Conservation (phyloP, 2,329 filamentous ascomycete species). For the Gnomoniopsis smithogilvyi region DNA sequence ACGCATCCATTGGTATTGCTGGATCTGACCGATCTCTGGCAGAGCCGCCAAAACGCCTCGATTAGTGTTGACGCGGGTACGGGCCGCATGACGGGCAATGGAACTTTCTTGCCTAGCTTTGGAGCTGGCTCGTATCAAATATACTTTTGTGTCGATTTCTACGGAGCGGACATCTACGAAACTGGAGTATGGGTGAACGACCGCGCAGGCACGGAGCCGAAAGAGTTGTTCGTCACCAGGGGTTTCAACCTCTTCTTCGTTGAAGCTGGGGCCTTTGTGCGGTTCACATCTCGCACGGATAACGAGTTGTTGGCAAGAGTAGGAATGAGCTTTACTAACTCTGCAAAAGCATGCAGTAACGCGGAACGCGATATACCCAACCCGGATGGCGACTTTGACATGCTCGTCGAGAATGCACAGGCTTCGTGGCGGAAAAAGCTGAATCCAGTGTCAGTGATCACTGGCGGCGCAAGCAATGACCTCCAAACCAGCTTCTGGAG, state of each 20-base stretch:
- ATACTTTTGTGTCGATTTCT: conserved; percentile 61
- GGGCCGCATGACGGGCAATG: conserved; percentile 54
- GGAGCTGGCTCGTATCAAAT: conserved; percentile 56
- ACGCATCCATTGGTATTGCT: conserved; percentile 51
- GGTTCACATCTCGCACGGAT: conserved; percentile 43
- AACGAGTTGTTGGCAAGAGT: conserved; percentile 56
- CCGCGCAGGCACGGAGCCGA: conserved; percentile 34
- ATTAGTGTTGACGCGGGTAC: conserved; percentile 46
- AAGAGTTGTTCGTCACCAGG: conserved; percentile 34
- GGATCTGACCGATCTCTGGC: conserved; percentile 58
- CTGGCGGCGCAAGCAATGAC: conserved; percentile 44
- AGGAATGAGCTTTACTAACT: conserved; percentile 62
- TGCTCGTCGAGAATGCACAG: conserved; percentile 45
- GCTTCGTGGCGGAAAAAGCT: conserved; percentile 57
- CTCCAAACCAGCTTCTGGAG: conserved; percentile 61
- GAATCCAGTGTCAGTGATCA: conserved; percentile 47
- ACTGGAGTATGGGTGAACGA: conserved; percentile 38
- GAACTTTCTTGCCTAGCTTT: conserved; percentile 58
- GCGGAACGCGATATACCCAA: conserved; percentile 60
- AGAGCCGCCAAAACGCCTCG: conserved; percentile 45
- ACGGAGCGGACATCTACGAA: conserved; percentile 35
- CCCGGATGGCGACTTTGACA: conserved; percentile 55
- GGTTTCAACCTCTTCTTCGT: conserved; percentile 41
- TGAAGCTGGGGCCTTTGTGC: conserved; percentile 51
- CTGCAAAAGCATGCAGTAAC: conserved; percentile 58